These are phyloP conservation scores for Cryphonectria carpinicola DNA, from an alignment of 2,329 filamentous ascomycete genomes.

Conservation along the genomic window DNA sequence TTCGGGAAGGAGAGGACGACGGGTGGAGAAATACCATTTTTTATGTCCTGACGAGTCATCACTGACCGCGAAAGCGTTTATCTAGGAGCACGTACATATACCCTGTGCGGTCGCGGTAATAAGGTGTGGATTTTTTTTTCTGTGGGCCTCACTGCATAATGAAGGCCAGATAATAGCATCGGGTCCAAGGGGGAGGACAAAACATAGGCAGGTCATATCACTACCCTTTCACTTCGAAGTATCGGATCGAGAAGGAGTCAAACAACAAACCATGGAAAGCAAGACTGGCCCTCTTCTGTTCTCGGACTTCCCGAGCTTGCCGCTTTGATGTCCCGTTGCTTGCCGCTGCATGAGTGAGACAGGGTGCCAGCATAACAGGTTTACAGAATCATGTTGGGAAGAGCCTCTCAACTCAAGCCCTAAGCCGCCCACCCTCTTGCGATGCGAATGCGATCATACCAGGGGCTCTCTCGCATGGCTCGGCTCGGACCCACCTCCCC, in stretches of 20 bases:
- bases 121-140: not conserved
- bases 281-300: not conserved
- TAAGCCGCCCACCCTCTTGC: not conserved
- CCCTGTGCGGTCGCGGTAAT: not conserved
- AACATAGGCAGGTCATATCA: constrained; percentile 1
- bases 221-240: not conserved
- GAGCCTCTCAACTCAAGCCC: not conserved
- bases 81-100: not conserved
- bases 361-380: not conserved
- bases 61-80: constrained; percentile 3
- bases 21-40: constrained; percentile 92
- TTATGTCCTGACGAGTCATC: constrained; percentile 47
- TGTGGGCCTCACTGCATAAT: not conserved
- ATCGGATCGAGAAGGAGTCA: not conserved
- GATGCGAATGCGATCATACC: not conserved
- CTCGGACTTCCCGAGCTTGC: not conserved
- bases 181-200: not conserved
- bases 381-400: not conserved
- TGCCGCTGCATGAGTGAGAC: not conserved
- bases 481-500: not conserved
- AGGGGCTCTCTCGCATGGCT: not conserved
- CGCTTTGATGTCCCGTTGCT: not conserved
- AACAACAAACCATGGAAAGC: not conserved
- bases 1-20: constrained; percentile 72
- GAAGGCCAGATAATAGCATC: not conserved